Percentiles rank a stretch among this genome's conserved stretches.
These are phyloP conservation scores for Musa balbisiana DNA, from an alignment of 202 grass and related monocot genomes.

Conservation along the genomic window DNA sequence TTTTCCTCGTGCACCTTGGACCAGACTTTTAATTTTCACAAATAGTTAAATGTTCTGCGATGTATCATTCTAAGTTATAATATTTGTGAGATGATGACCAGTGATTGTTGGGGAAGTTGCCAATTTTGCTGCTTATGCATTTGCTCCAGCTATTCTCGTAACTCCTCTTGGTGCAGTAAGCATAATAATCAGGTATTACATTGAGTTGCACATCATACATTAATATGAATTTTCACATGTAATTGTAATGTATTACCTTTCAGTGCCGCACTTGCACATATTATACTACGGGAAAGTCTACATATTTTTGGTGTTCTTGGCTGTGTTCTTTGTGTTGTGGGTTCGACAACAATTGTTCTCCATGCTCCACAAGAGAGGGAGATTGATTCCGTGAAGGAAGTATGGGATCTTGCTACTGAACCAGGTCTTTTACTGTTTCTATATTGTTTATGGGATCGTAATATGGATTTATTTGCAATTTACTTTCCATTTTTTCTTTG, in stretches of 20 bases:
- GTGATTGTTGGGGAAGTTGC: constrained; percentile 93
- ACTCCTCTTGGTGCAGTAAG: constrained; percentile 95
- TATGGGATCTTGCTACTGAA: constrained; percentile 98
- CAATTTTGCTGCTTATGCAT: constrained; percentile 96
- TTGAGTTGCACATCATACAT: constrained; percentile 19
- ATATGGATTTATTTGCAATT: constrained; percentile 14
- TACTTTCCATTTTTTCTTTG: not conserved
- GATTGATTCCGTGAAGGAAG: constrained; percentile 86
- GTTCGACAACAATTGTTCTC: constrained; percentile 84
- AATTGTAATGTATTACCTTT: constrained; percentile 16
- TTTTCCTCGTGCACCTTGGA: too few species aligned
- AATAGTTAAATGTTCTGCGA: not conserved
- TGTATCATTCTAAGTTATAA: not conserved
- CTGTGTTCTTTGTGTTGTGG: constrained; percentile 85
- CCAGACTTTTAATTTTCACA: too few species aligned
- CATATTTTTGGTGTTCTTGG: constrained; percentile 90
- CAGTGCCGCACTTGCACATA: constrained; percentile 81
- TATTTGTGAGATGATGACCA: constrained; percentile 22
- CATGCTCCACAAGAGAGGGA: constrained; percentile 86
- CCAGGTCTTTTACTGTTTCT: constrained; percentile 53
- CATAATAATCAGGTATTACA: constrained; percentile 85
- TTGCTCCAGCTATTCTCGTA: constrained; percentile 92
- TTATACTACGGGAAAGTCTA: constrained; percentile 76
- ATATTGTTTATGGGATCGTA: constrained; percentile 11
- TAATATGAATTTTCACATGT: constrained; percentile 13